Evolutionary conservation across 2,329 filamentous ascomycete genomes (phyloP).

Genomic region (Alternaria arbusti): DNA sequence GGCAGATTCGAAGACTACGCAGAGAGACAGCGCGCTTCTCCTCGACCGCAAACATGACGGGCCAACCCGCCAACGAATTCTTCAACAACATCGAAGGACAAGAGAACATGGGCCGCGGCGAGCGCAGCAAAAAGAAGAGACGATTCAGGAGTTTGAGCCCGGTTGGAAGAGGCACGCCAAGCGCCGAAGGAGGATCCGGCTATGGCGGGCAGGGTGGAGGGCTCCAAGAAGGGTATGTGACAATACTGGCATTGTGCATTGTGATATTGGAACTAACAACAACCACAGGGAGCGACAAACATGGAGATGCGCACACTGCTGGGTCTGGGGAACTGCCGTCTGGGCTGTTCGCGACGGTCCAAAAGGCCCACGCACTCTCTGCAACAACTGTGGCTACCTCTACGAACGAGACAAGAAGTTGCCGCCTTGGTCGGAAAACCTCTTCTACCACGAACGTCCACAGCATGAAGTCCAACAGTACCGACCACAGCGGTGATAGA

Average conservation of each 20-base stretch:
- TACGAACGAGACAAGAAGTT: constrained; percentile 87
- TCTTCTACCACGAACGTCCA: constrained; percentile 62
- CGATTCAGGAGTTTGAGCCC: constrained; percentile 90
- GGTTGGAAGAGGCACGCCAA: constrained; percentile 80
- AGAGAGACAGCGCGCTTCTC: constrained; percentile 93
- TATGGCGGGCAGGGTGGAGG: constrained; percentile 72
- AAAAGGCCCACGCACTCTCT: constrained; percentile 80
- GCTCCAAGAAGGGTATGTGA: constrained; percentile 51
- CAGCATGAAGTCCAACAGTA: constrained; percentile 32
- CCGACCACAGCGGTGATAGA: constrained; percentile 21
- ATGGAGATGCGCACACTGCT: constrained; percentile 90
- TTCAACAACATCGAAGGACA: constrained; percentile 61
- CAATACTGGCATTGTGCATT: not conserved
- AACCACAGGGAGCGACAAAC: constrained; percentile 69
- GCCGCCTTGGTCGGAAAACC: constrained; percentile 75
- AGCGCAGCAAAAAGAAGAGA: constrained; percentile 93
- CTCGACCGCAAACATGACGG: constrained; percentile 80
- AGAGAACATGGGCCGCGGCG: constrained; percentile 89
- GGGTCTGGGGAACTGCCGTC: constrained; percentile 84
- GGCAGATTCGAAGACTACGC: constrained; percentile 83
- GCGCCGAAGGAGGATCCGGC: constrained; percentile 62
- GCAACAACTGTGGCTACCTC: constrained; percentile 88
- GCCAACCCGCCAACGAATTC: constrained; percentile 68
- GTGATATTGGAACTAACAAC: constrained; percentile 16
- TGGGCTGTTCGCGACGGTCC: constrained; percentile 97